phyloP scores from a whole-genome alignment of 306 rosid genomes.

The Alnus rubra region DNA sequence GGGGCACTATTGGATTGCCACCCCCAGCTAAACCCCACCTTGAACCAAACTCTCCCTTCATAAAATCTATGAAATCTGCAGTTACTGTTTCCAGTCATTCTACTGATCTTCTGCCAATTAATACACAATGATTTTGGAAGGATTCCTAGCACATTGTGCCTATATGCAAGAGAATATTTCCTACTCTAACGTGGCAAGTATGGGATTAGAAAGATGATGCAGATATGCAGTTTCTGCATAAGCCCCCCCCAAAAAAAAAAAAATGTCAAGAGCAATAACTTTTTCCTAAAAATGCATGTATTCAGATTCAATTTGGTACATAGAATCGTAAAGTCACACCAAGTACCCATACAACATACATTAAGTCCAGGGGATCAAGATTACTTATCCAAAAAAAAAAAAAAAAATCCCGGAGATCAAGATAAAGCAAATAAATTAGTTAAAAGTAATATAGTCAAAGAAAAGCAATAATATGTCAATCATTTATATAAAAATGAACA shows the following conservation, averaged over 20 bases:
- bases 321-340: too few relatives aligned
- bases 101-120: background rate
- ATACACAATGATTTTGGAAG: background rate
- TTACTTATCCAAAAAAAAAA: too few relatives aligned
- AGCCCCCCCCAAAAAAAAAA: background rate
- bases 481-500: background rate
- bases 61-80: background rate
- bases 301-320: background rate
- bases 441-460: background rate
- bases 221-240: background rate
- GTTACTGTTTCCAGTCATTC: background rate
- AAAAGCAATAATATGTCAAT: background rate
- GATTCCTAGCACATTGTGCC: background rate
- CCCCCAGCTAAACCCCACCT: background rate
- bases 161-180: background rate
- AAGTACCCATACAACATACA: background rate
- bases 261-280: background rate
- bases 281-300: background rate
- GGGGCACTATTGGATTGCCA: background rate
- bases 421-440: background rate
- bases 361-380: background rate
- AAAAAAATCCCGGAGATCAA: background rate
- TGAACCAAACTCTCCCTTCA: conserved; percentile 1
- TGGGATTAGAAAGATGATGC: background rate
- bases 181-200: background rate